Conservation (phyloP, 2,329 filamentous ascomycete species). For the Colletotrichum sp. region DNA sequence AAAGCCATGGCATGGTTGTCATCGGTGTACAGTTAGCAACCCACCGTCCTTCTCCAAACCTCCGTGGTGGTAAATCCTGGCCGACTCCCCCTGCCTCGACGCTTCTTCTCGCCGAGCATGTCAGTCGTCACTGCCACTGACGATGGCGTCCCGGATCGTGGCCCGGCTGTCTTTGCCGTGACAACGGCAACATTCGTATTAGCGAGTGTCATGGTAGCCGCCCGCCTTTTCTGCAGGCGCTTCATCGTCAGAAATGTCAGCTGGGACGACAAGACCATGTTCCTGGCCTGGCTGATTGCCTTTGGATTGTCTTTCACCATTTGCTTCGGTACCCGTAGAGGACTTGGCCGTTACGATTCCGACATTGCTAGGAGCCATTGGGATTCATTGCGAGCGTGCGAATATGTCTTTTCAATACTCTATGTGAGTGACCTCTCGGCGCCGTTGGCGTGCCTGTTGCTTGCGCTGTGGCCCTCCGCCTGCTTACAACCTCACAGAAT, state of each 20-base stretch:
- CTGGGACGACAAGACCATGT: constrained; percentile 82
- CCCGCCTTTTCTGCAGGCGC: constrained; percentile 75
- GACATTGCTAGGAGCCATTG: constrained; percentile 60
- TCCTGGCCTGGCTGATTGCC: constrained; percentile 77
- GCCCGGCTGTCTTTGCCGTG: constrained; percentile 70
- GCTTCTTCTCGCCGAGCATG: constrained; percentile 17
- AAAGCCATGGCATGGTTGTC: constrained; percentile 20
- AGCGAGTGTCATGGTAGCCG: constrained; percentile 75
- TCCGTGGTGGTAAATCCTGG: constrained; percentile 14
- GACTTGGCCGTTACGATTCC: constrained; percentile 70
- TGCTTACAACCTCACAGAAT: constrained; percentile 59
- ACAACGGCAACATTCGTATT: constrained; percentile 72
- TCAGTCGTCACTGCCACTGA: constrained; percentile 8
- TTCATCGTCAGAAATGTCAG: constrained; percentile 74
- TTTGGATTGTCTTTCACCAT: constrained; percentile 73
- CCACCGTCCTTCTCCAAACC: constrained; percentile 12
- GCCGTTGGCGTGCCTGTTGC: not conserved
- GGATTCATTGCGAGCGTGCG: constrained; percentile 57
- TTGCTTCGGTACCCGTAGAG: constrained; percentile 65
- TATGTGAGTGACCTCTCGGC: constrained; percentile 50
- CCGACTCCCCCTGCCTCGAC: not conserved
- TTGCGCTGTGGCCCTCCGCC: not conserved
- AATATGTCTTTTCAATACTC: constrained; percentile 70
- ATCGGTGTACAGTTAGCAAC: constrained; percentile 16
- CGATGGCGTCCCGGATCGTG: constrained; percentile 50